A percentile compares a stretch with the other conserved stretches of the same genome.
phyloP scores from a whole-genome alignment of 768 basidiomycete species.

The Filobasidium wieringae region DNA sequence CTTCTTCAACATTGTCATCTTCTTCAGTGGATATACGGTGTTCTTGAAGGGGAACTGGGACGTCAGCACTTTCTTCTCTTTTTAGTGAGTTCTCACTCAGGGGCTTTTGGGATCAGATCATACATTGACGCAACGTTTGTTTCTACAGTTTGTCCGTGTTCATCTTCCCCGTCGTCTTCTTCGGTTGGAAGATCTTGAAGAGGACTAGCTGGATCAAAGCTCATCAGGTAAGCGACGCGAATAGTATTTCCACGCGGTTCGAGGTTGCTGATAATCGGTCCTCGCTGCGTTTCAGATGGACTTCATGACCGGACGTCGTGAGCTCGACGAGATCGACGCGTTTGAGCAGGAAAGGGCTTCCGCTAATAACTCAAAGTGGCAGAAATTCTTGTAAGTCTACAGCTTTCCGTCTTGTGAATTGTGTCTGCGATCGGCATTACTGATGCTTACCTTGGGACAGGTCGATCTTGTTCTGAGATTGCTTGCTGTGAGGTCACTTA shows the following conservation, averaged over 20 bases:
- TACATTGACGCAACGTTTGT: background rate
- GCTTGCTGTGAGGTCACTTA: no score
- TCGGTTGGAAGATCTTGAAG: conserved; percentile 39
- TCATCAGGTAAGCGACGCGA: conserved; percentile 12
- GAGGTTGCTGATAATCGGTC: background rate
- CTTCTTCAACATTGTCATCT: conserved; percentile 32
- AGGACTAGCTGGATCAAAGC: conserved; percentile 28
- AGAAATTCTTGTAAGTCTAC: background rate
- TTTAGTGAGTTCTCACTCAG: conserved; percentile 19
- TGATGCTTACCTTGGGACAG: no score
- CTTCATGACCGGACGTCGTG: conserved; percentile 33
- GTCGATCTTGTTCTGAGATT: no score
- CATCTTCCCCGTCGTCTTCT: conserved; percentile 35
- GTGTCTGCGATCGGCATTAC: no score
- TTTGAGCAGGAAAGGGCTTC: conserved; percentile 20
- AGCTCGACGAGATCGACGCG: conserved; percentile 36
- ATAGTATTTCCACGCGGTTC: background rate
- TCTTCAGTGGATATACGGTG: conserved; percentile 30
- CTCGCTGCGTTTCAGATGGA: conserved; percentile 23
- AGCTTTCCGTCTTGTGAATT: no score
- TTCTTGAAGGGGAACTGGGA: conserved; percentile 40
- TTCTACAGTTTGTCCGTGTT: conserved; percentile 24
- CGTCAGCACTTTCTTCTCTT: conserved; percentile 33
- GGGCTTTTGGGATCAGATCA: background rate
- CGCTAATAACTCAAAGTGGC: conserved; percentile 3